A percentile compares a stretch with the other conserved stretches of the same genome.
Conservation (phyloP, 2,329 filamentous ascomycete genomes). For the Calonectria crousiana region DNA sequence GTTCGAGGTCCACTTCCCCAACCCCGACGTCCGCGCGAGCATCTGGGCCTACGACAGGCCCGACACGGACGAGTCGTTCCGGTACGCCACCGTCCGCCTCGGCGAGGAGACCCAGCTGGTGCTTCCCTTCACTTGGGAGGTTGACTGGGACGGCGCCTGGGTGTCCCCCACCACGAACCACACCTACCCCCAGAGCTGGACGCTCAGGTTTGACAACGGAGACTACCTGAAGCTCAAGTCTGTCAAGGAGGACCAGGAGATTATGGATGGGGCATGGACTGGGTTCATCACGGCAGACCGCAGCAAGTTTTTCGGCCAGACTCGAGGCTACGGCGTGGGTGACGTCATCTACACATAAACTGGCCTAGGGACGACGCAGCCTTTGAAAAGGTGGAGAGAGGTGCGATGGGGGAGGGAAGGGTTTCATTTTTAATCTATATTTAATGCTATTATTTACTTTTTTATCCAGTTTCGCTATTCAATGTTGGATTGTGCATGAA, state of each 20-base stretch:
- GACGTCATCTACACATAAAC: neutral
- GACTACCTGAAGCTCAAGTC: constrained; percentile 5
- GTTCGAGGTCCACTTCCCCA: constrained; percentile 13
- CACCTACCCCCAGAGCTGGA: constrained; percentile 16
- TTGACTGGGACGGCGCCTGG: constrained; percentile 8
- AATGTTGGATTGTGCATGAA: neutral
- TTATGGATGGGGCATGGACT: constrained; percentile 1
- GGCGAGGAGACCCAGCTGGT: constrained; percentile 15
- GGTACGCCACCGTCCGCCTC: constrained; percentile 11
- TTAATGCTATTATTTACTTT: neutral
- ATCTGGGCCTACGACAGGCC: constrained; percentile 21
- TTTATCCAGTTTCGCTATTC: neutral
- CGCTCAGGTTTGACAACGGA: constrained; percentile 11
- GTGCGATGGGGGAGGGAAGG: too few relatives aligned
- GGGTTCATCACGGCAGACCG: neutral
- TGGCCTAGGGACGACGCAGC: too few relatives aligned
- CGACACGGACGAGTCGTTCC: neutral
- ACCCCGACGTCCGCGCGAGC: constrained; percentile 10
- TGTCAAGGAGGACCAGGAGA: neutral
- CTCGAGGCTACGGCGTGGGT: constrained; percentile 5
- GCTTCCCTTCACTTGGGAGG: neutral
- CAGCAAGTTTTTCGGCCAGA: constrained; percentile 10
- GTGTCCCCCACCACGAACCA: neutral
- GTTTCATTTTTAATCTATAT: neutral
- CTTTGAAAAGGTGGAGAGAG: neutral